Conservation (phyloP, 495 filamentous ascomycete species). For the Massariosphaeria phaeospora region DNA sequence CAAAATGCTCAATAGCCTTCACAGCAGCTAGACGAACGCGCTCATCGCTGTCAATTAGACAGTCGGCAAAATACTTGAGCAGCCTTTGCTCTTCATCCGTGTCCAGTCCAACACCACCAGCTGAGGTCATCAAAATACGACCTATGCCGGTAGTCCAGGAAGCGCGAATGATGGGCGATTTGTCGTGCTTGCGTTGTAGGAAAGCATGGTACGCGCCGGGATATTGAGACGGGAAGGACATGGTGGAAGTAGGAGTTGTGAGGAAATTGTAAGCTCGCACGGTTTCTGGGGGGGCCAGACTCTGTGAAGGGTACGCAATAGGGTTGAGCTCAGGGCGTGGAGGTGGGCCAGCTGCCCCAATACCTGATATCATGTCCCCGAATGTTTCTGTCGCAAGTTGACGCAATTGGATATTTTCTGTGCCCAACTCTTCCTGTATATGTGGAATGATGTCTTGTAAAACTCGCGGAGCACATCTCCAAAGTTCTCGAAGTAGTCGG, state of each 20-base stretch:
- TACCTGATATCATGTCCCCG: conserved; percentile 87
- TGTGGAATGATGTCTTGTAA: conserved; percentile 91
- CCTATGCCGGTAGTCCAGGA: conserved; percentile 83
- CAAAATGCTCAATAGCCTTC: conserved; percentile 69
- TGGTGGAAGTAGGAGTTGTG: conserved; percentile 71
- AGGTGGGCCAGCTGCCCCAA: conserved; percentile 82
- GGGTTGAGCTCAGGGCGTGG: conserved; percentile 69
- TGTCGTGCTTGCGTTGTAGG: conserved; percentile 77
- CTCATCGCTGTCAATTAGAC: conserved; percentile 84
- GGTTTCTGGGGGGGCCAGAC: conserved; percentile 51
- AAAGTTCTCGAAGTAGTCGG: conserved; percentile 81
- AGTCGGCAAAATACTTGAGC: conserved; percentile 66
- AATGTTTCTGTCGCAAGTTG: conserved; percentile 86
- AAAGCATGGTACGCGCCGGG: conserved; percentile 73
- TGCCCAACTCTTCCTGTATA: conserved; percentile 84
- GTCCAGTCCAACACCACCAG: conserved; percentile 77
- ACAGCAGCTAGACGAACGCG: conserved; percentile 84
- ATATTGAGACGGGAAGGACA: conserved; percentile 78
- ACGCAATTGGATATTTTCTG: conserved; percentile 81
- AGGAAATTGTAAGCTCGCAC: conserved; percentile 59
- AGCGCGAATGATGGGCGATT: conserved; percentile 69
- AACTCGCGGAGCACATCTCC: conserved; percentile 84
- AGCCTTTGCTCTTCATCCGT: conserved; percentile 68
- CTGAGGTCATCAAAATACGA: conserved; percentile 74
- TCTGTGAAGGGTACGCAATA: conserved; percentile 70